Evolutionary conservation across 176 grass and related monocot genomes (phyloP), one percentile per base, ranked within the genome.

Genomic region (Tuctoria greenei): DNA sequence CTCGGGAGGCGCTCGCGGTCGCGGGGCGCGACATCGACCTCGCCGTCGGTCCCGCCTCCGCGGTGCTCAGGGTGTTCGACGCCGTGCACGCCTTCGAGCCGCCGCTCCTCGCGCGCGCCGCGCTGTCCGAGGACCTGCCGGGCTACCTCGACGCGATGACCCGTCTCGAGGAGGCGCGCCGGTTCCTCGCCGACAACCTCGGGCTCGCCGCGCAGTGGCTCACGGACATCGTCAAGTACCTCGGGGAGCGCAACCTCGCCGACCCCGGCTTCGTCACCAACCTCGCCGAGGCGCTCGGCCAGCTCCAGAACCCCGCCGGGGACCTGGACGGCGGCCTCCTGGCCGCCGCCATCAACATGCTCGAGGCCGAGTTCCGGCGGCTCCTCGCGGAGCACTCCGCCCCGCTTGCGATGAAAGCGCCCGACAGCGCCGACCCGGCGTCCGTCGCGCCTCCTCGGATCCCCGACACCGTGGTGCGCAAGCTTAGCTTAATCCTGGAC

Each of bases 11-110:
- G 37, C 85, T 97, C 2, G 54, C 72, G 8, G 68, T 59, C 1
- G 95, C 90, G 0, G 91, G 86, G 0, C 15, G 62, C 7, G 49
- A 88, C 84, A 94, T 97, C 75, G 88, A 93, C 86, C 91, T 86
- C 35, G 94, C 94, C 8, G 81, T 97, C 16, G 86, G 84, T 0
- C 94, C 94, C 3, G 91, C 94, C 2, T 88, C 94, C 0, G 91
- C 91, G 4, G 94, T 97, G 0, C 94, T 97, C 71, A 93, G 93
- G 94, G 91, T 97, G 39, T 97, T 97, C 61, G 94, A 97, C 63
- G 94, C 94, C 16, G 91, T 97, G 35, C 94, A 97, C 74, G 94
- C 88, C 35, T 91, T 97, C 31, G 94, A 97, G 66, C 63, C 78
- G 28, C 79, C 94, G 18, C 91, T 97, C 0, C 84, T 97, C 0